These are phyloP conservation scores for Magnolia kwangsiensis DNA, from an alignment of 164 flowering plant genomes.

Conservation along the genomic window DNA sequence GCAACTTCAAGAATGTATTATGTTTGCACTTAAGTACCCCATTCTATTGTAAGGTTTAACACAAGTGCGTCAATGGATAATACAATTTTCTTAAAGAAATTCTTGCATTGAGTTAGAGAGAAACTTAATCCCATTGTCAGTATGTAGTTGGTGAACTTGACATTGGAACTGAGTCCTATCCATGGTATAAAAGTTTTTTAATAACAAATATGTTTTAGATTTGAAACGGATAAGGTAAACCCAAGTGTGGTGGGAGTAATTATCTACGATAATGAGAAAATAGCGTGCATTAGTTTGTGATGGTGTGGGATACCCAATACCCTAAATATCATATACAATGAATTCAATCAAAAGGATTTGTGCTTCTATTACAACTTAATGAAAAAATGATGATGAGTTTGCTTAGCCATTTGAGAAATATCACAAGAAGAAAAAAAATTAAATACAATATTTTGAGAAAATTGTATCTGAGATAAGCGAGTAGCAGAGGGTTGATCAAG, in stretches of 20 bases:
- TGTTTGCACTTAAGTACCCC: neutral
- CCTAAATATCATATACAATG: neutral
- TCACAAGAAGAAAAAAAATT: neutral
- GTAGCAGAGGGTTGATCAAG: neutral
- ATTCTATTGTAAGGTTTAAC: neutral
- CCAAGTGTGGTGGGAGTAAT: neutral
- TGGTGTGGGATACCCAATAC: neutral
- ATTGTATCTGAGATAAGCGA: neutral
- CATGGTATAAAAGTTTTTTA: neutral
- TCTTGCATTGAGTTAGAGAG: neutral
- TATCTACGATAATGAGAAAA: neutral
- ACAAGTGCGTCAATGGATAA: neutral
- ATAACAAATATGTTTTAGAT: neutral
- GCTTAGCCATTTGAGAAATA: neutral
- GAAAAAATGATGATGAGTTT: neutral
- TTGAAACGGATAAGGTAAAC: no score
- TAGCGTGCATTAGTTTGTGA: neutral
- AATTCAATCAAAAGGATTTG: no score
- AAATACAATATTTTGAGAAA: neutral
- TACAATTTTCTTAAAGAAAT: no score
- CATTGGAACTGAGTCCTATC: neutral
- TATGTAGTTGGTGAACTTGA: no score
- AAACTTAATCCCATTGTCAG: no score
- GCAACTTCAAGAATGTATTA: neutral
- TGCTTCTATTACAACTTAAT: no score